Percentiles rank a stretch among this genome's conserved stretches.
These are phyloP conservation scores for Apiotrichum porosum DNA, from an alignment of 1,284 basidiomycete genomes.

Conservation along the genomic window DNA sequence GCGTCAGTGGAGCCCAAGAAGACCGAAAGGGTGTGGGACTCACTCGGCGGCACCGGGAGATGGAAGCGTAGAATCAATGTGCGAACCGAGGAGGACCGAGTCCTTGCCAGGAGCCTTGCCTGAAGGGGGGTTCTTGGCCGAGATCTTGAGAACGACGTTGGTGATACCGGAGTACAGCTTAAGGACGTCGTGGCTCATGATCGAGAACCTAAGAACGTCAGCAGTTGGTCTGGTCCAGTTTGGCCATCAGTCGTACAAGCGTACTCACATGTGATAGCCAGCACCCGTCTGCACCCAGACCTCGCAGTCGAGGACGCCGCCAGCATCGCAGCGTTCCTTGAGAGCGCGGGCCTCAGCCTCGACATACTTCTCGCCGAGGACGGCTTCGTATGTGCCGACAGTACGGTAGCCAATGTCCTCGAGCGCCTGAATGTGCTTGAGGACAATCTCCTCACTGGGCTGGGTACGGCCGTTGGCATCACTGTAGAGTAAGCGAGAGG, in stretches of 20 bases:
- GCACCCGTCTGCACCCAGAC: slow-evolving; percentile 80
- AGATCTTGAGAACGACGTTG: slow-evolving; percentile 85
- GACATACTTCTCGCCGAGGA: slow-evolving; percentile 80
- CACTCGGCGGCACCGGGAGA: slow-evolving; percentile 75
- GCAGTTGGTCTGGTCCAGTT: neutral
- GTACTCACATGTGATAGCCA: slow-evolving; percentile 70
- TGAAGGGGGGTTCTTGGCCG: slow-evolving; percentile 46
- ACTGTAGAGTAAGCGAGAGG: slow-evolving; percentile 10
- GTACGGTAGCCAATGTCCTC: slow-evolving; percentile 88
- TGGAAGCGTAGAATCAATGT: slow-evolving; percentile 67
- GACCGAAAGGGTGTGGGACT: slow-evolving; percentile 17
- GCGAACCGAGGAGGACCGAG: slow-evolving; percentile 81
- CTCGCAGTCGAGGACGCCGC: slow-evolving; percentile 69
- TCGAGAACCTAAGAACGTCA: slow-evolving; percentile 63
- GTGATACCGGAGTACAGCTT: slow-evolving; percentile 84
- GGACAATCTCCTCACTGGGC: slow-evolving; percentile 37
- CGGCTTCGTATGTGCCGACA: slow-evolving; percentile 85
- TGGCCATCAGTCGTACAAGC: neutral
- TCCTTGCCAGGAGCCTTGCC: slow-evolving; percentile 65
- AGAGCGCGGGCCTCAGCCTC: slow-evolving; percentile 61
- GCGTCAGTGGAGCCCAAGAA: no score
- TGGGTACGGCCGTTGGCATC: slow-evolving; percentile 30
- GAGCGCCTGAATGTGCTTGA: slow-evolving; percentile 38
- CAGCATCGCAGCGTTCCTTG: slow-evolving; percentile 58
- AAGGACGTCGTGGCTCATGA: slow-evolving; percentile 77